Evolutionary conservation across 257 asterid genomes (phyloP).

Genomic region (Nicotiana paniculata): DNA sequence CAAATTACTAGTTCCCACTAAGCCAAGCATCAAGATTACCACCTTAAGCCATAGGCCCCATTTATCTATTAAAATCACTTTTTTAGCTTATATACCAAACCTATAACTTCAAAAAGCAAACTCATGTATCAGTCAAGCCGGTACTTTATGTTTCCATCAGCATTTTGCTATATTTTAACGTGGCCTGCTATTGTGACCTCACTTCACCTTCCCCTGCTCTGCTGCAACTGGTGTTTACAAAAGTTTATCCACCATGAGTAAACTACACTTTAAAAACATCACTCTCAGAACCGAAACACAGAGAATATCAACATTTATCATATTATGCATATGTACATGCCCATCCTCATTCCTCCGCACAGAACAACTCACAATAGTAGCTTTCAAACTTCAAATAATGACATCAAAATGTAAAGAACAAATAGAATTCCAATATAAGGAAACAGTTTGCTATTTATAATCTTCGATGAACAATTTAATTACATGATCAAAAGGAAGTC

Average conservation of each 20-base stretch:
- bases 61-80: background rate
- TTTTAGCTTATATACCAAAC: background rate
- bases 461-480: background rate
- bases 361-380: background rate
- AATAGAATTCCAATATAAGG: background rate
- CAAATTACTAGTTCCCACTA: background rate
- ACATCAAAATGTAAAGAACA: background rate
- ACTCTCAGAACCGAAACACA: background rate
- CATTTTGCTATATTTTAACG: background rate
- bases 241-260: background rate
- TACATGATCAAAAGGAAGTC: constrained; percentile 5
- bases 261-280: background rate
- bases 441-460: background rate
- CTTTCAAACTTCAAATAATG: background rate
- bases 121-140: background rate
- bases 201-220: background rate
- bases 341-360: background rate
- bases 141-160: background rate
- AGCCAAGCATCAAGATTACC: background rate
- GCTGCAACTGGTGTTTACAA: background rate
- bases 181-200: background rate
- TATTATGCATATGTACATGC: background rate
- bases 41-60: background rate
- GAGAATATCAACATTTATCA: background rate
- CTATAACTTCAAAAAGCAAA: background rate